Evolutionary conservation across 345 rosid genomes (phyloP).

Genomic region (Barbarea vulgaris): DNA sequence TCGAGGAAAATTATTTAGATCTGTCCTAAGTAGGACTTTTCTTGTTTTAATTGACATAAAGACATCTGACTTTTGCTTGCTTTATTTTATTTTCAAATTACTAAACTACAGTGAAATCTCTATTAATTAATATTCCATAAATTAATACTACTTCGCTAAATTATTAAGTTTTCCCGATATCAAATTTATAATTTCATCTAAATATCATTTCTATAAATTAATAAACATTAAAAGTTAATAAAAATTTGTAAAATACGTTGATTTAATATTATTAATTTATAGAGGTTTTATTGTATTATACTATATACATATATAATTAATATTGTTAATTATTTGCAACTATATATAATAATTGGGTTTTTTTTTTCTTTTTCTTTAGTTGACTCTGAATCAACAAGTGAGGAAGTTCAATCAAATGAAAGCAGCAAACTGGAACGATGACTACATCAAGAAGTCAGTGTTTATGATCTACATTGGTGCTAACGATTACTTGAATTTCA

Average conservation of each 20-base stretch:
- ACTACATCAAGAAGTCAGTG: conserved; percentile 8
- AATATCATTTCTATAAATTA: too few relatives aligned
- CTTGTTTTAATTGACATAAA: background rate
- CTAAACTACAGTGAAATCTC: too few relatives aligned
- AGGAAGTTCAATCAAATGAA: conserved; percentile 24
- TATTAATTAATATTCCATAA: too few relatives aligned
- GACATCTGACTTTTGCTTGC: background rate
- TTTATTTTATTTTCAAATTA: too few relatives aligned
- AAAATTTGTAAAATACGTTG: too few relatives aligned
- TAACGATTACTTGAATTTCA: conserved; percentile 40
- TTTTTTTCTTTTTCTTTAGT: background rate
- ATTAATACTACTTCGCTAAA: too few relatives aligned
- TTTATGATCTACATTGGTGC: conserved; percentile 45
- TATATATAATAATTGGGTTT: background rate
- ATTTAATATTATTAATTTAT: too few relatives aligned
- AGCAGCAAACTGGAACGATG: conserved; percentile 34
- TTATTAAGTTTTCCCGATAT: too few relatives aligned
- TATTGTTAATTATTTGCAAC: background rate
- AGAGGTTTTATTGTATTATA: too few relatives aligned
- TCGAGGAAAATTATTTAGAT: background rate
- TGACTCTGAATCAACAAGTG: conserved; percentile 37
- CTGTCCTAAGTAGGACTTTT: background rate
- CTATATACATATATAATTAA: background rate
- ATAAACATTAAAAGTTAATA: too few relatives aligned
- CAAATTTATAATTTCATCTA: too few relatives aligned